phyloP scores from a whole-genome alignment of 306 rosid species.

The Styphnolobium japonicum region DNA sequence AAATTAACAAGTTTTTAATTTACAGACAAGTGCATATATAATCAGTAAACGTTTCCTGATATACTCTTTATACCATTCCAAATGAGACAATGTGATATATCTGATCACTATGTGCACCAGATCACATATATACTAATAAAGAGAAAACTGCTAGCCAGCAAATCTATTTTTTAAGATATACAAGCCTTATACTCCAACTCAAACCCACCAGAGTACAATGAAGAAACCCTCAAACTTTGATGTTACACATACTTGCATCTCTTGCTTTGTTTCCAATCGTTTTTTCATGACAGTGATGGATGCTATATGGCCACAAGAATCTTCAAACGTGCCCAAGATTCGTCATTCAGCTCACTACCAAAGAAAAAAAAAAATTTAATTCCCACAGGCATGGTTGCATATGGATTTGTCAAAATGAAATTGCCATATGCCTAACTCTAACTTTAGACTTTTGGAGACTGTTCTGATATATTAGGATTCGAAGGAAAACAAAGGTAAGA shows the following conservation, averaged over 20 bases:
- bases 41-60: neutral
- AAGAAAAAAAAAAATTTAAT: no score
- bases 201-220: neutral
- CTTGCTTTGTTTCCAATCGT: neutral
- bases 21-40: neutral
- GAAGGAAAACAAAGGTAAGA: neutral
- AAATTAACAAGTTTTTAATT: neutral
- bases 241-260: neutral
- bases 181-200: slow-evolving; percentile 13
- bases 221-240: neutral
- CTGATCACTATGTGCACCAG: neutral
- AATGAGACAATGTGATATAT: neutral
- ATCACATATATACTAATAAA: neutral
- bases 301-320: neutral
- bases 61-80: neutral
- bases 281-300: slow-evolving; percentile 25
- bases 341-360: neutral
- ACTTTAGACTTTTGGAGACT: neutral
- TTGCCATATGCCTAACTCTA: neutral
- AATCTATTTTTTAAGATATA: neutral
- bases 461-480: neutral
- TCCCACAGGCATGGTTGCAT: no score
- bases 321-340: slow-evolving; percentile 21
- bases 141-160: neutral
- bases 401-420: neutral